phyloP scores from a whole-genome alignment of 164 flowering plant species.

The Kalanchoe fedtschenkoi region DNA sequence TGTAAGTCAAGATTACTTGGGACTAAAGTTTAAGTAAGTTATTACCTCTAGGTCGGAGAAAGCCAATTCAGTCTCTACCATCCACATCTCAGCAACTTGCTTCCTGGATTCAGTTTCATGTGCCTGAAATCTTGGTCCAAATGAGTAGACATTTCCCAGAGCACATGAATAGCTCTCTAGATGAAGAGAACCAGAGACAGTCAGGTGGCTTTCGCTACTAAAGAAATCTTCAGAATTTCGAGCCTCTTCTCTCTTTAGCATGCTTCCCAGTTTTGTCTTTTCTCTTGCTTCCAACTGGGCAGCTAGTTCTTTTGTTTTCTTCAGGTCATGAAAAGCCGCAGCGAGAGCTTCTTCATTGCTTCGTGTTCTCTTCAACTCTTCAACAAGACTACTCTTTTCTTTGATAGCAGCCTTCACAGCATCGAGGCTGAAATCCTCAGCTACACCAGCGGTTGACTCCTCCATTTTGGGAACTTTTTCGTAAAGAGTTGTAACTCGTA shows the following conservation, averaged over 20 bases:
- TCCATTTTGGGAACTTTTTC: conserved; percentile 17
- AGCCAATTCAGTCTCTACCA: conserved; percentile 75
- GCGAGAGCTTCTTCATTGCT: conserved; percentile 70
- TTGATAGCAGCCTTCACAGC: conserved; percentile 45
- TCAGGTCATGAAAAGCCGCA: conserved; percentile 60
- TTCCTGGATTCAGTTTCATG: conserved; percentile 28
- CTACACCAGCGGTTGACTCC: conserved; percentile 13
- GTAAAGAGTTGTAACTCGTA: conserved; percentile 46
- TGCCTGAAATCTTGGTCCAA: conserved; percentile 82
- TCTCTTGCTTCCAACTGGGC: conserved; percentile 49
- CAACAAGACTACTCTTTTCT: conserved; percentile 47
- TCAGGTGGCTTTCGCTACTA: conserved; percentile 33
- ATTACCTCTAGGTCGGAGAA: conserved; percentile 73
- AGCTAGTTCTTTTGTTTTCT: conserved; percentile 53
- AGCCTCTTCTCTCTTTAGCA: conserved; percentile 14
- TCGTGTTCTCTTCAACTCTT: conserved; percentile 65
- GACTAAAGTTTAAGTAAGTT: neutral
- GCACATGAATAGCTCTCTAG: conserved; percentile 84
- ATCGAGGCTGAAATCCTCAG: conserved; percentile 34
- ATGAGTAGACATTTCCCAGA: conserved; percentile 78
- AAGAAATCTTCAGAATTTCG: conserved; percentile 46
- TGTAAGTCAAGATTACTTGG: neutral
- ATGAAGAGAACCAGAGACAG: conserved; percentile 62
- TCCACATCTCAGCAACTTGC: conserved; percentile 66
- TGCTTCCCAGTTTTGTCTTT: conserved; percentile 19